Percentiles rank a stretch among this genome's conserved stretches.
Evolutionary conservation across 441 rosid genomes (phyloP).

Genomic region (Breynia disticha): DNA sequence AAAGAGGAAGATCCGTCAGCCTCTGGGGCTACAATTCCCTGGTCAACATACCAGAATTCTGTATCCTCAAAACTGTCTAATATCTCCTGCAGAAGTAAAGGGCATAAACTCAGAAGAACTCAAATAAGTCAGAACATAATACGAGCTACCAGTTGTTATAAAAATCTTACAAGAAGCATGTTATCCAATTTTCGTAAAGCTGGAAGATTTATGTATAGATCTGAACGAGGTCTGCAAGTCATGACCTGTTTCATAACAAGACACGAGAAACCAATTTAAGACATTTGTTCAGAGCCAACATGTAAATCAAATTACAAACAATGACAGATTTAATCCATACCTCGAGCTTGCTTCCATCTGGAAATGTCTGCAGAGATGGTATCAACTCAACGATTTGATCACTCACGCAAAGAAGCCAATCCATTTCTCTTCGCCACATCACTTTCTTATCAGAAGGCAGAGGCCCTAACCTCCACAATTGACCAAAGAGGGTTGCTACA

Average conservation of each 20-base stretch:
- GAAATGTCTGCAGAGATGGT: conserved; percentile 78
- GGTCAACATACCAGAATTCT: conserved; percentile 94
- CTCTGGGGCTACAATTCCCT: conserved; percentile 70
- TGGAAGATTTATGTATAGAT: conserved; percentile 74
- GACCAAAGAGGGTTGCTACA: conserved; percentile 73
- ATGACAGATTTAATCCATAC: no score
- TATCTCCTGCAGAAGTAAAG: conserved; percentile 53
- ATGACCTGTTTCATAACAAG: no score
- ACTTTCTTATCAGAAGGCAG: conserved; percentile 59
- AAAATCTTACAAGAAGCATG: conserved; percentile 76
- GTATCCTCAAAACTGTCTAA: conserved; percentile 60
- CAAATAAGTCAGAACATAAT: neutral
- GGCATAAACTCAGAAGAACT: neutral
- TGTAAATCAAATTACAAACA: no score
- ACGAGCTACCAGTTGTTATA: neutral
- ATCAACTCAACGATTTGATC: conserved; percentile 82
- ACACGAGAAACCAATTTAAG: no score
- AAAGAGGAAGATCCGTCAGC: conserved; percentile 72
- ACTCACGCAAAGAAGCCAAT: conserved; percentile 77
- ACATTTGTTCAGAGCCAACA: no score
- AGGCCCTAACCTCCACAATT: conserved; percentile 88
- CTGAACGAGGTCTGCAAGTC: conserved; percentile 86
- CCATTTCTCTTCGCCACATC: conserved; percentile 95
- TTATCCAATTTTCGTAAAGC: conserved; percentile 86
- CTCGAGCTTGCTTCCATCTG: conserved; percentile 86